phyloP scores from a whole-genome alignment of 2,329 filamentous ascomycete genomes.

The Diatrype stigma region DNA sequence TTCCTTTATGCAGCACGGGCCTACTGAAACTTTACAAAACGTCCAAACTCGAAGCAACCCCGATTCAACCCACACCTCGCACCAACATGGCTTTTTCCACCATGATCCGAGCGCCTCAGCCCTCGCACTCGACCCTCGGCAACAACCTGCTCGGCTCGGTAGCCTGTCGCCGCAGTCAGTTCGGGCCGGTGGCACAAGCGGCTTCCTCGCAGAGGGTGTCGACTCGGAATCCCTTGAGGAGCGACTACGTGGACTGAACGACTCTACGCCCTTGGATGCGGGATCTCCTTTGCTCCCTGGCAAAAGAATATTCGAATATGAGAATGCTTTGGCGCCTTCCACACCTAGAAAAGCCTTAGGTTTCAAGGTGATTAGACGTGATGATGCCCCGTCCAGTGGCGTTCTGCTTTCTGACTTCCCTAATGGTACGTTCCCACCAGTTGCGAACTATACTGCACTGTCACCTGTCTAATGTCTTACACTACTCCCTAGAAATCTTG shows the following conservation, averaged over 20 bases:
- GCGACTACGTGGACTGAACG: constrained; percentile 50
- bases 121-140: constrained; percentile 27
- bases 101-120: constrained; percentile 36
- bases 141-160: constrained; percentile 26
- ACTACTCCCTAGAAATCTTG: constrained; percentile 66
- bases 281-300: constrained; percentile 35
- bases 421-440: constrained; percentile 67
- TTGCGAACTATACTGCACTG: constrained; percentile 1
- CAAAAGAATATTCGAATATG: constrained; percentile 56
- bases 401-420: constrained; percentile 59
- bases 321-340: constrained; percentile 50
- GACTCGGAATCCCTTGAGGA: constrained; percentile 44
- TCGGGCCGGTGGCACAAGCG: constrained; percentile 21
- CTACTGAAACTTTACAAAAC: constrained; percentile 31
- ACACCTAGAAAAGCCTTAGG: constrained; percentile 44
- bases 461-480: constrained; percentile 14
- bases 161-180: constrained; percentile 34
- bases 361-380: constrained; percentile 53
- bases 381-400: constrained; percentile 33
- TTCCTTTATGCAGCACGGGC: constrained; percentile 64
- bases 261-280: constrained; percentile 23
- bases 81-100: constrained; percentile 55
- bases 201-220: constrained; percentile 26
- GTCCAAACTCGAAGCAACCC: constrained; percentile 27
- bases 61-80: constrained; percentile 27